Evolutionary conservation across 768 basidiomycete species (phyloP).

Genomic region (Mycena latifolia): DNA sequence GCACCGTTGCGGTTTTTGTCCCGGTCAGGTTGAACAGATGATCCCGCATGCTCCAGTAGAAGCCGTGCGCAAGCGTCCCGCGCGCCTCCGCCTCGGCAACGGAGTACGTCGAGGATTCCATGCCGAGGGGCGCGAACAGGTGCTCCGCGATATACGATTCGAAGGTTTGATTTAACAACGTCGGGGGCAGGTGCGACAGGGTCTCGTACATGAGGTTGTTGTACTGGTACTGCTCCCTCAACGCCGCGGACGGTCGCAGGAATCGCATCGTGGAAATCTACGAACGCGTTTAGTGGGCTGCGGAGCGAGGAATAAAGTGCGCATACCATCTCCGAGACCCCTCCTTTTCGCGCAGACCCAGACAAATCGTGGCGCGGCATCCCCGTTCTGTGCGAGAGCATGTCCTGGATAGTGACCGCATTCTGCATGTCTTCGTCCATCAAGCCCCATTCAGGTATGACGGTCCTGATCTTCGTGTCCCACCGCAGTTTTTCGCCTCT

Average conservation of each 20-base stretch:
- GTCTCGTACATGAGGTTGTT: constrained; percentile 61
- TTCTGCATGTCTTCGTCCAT: constrained; percentile 52
- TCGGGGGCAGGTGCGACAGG: constrained; percentile 52
- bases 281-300: too few species aligned
- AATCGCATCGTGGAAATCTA: constrained; percentile 53
- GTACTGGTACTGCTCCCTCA: constrained; percentile 58
- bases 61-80: constrained; percentile 52
- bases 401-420: constrained; percentile 53
- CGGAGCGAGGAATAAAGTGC: background rate
- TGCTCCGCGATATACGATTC: constrained; percentile 55
- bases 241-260: constrained; percentile 54
- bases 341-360: constrained; percentile 44
- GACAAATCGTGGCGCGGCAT: constrained; percentile 60
- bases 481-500: constrained; percentile 48
- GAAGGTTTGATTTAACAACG: constrained; percentile 54
- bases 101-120: constrained; percentile 55
- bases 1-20: constrained; percentile 48
- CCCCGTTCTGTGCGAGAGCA: constrained; percentile 58
- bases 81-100: constrained; percentile 50
- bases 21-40: constrained; percentile 44
- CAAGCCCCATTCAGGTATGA: constrained; percentile 56
- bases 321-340: constrained; percentile 52
- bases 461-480: constrained; percentile 50
- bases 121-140: constrained; percentile 53
- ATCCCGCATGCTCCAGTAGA: constrained; percentile 50